Conservation (phyloP, 495 filamentous ascomycete species). For the Penicillium subrubescens region DNA sequence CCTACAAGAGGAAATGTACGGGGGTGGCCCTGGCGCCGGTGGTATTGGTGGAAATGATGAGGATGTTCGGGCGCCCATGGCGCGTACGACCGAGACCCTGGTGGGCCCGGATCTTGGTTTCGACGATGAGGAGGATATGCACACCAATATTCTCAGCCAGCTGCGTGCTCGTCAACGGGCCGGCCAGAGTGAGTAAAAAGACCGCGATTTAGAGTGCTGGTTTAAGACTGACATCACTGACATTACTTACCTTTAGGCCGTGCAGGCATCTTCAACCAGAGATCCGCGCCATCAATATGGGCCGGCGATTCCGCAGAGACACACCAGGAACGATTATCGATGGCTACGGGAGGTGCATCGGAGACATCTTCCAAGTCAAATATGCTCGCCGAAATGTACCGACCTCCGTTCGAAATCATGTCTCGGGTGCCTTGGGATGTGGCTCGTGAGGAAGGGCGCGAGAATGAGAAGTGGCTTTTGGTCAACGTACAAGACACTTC, state of each 20-base stretch:
- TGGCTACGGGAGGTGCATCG: constrained; percentile 73
- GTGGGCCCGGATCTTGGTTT: constrained; percentile 68
- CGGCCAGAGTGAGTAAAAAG: constrained; percentile 38
- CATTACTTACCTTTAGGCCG: constrained; percentile 39
- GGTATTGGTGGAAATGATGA: constrained; percentile 50
- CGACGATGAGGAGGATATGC: constrained; percentile 61
- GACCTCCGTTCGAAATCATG: constrained; percentile 89
- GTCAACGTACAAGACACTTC: constrained; percentile 93
- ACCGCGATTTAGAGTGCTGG: neutral
- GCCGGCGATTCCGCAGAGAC: constrained; percentile 54
- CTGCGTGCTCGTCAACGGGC: constrained; percentile 55
- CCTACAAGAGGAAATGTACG: constrained; percentile 89
- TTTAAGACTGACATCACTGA: constrained; percentile 12
- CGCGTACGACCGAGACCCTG: constrained; percentile 86
- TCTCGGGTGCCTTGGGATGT: constrained; percentile 71
- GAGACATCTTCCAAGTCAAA: constrained; percentile 68
- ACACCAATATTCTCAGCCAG: constrained; percentile 67
- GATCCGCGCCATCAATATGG: constrained; percentile 72
- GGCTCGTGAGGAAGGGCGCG: constrained; percentile 80
- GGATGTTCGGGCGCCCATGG: constrained; percentile 86
- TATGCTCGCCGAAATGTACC: constrained; percentile 84
- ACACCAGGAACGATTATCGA: constrained; percentile 55
- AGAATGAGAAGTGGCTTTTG: constrained; percentile 87
- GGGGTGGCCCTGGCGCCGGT: constrained; percentile 36
- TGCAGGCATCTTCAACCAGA: constrained; percentile 85